Evolutionary conservation across 2,329 filamentous ascomycete species (phyloP), one percentile per base, ranked within the genome.

Genomic region (Diplodia sapinea): DNA sequence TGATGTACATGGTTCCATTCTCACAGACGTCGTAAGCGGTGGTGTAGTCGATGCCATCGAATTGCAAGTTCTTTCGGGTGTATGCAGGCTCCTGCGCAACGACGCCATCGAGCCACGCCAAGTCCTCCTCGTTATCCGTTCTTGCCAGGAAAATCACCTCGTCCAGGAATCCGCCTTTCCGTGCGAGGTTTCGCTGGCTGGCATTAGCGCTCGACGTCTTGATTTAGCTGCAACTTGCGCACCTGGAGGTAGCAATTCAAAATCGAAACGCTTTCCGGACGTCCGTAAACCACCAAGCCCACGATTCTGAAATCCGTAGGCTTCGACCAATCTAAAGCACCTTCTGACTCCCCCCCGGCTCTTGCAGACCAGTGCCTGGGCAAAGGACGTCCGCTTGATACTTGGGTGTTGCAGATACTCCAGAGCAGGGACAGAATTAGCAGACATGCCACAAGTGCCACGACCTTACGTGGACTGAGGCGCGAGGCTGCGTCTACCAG

Each of bases 321-420:
- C 63, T 80, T 81, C 15, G 71, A 33, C 64, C 67, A 71, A 11
- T 59, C 43, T 36, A 49, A 59, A 64, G 76, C 71, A 4, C 69
- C 69, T 47, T 75, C 70, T 11, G 72, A 36, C 47, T 72, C 70
- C 11, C 68, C 67, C 69, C 71, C 72, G n/a, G 70, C 81, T 76
- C 69, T 83, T 80, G 20, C 82, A 74, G 26, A 74, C 79, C 47
- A 84, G 77, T 71, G 80, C 77, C 76, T 79, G 77, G 40, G 69
- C 6, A 70, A 29, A 15, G 59, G 33, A 47, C 49, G 23, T 40
- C 23, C 26, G 4, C 15, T n/a, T 3, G 23, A 31, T 4, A 26
- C 9, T 13, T 40, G 20, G 3, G 36, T 13, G 13, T 23, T 29
- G n/a, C 26, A 47, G 13, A 51, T 20, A 49, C 59, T 59, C 65